Conservation (phyloP, 2,329 filamentous ascomycete species). For the Seiridium cupressi region DNA sequence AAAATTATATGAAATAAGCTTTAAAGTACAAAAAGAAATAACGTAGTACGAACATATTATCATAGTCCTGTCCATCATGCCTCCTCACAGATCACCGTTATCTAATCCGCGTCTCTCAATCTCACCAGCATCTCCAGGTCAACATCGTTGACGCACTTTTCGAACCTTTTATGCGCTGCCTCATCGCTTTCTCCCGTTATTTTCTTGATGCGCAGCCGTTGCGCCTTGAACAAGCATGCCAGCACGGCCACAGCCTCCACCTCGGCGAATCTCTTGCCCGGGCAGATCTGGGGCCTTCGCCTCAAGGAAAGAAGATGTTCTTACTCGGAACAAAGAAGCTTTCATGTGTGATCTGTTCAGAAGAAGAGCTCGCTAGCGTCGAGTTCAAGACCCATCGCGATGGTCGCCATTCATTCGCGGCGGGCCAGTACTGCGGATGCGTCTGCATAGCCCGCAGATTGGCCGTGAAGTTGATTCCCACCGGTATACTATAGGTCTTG, state of each 20-base stretch:
- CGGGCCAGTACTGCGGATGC: conserved; percentile 13
- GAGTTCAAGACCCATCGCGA: conserved; percentile 3
- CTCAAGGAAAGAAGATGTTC: conserved; percentile 17
- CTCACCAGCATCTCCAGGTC: conserved; percentile 18
- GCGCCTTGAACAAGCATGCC: conserved; percentile 6
- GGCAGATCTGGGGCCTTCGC: conserved; percentile 18
- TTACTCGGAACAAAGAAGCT: conserved; percentile 8
- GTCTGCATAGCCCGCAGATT: conserved; percentile 12
- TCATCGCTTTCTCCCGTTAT: conserved; percentile 11
- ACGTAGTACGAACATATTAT: too few relatives aligned
- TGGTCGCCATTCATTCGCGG: conserved; percentile 10
- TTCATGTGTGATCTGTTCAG: conserved; percentile 7
- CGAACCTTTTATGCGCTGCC: not conserved
- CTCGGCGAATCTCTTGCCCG: conserved; percentile 18
- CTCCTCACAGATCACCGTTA: conserved; percentile 9
- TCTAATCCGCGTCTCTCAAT: conserved; percentile 15
- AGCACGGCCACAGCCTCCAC: conserved; percentile 18
- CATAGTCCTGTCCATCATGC: not conserved
- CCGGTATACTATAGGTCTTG: not conserved
- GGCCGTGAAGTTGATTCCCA: not conserved
- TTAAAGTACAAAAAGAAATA: too few relatives aligned
- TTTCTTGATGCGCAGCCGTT: conserved; percentile 1
- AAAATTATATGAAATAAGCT: too few relatives aligned
- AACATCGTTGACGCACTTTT: conserved; percentile 16
- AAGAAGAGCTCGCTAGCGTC: not conserved